Conservation (phyloP, 2,329 filamentous ascomycete genomes). For the Blastomyces parvus region DNA sequence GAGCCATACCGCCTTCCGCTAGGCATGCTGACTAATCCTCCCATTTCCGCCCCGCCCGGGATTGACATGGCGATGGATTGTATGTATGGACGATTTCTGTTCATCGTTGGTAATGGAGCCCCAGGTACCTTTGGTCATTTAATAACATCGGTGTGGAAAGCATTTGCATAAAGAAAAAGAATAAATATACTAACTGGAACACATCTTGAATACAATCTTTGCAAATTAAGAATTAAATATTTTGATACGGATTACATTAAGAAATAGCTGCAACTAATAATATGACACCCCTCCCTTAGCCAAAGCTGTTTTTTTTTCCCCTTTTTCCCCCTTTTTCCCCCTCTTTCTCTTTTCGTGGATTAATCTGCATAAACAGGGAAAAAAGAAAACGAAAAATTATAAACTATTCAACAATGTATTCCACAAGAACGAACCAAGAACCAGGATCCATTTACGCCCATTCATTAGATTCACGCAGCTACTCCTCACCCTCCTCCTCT, state of each 20-base stretch:
- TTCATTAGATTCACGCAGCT: neutral
- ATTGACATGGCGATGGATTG: too few relatives aligned
- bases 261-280: neutral
- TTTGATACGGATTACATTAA: neutral
- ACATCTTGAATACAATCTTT: neutral
- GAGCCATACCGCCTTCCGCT: neutral
- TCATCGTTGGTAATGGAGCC: neutral
- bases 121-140: neutral
- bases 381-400: too few relatives aligned
- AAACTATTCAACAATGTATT: too few relatives aligned
- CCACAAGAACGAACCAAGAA: neutral
- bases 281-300: neutral
- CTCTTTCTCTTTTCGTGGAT: too few relatives aligned
- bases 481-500: neutral
- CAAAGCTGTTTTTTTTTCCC: neutral
- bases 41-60: neutral
- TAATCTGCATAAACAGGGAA: too few relatives aligned
- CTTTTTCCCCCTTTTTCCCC: neutral
- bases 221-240: neutral
- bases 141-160: too few relatives aligned
- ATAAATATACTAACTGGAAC: neutral
- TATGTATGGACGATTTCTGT: too few relatives aligned
- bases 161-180: too few relatives aligned
- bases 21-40: too few relatives aligned
- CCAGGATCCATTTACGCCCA: neutral